Evolutionary conservation across 1,284 basidiomycete species (phyloP).

Genomic region (Erythrobasidium hasegawianum): DNA sequence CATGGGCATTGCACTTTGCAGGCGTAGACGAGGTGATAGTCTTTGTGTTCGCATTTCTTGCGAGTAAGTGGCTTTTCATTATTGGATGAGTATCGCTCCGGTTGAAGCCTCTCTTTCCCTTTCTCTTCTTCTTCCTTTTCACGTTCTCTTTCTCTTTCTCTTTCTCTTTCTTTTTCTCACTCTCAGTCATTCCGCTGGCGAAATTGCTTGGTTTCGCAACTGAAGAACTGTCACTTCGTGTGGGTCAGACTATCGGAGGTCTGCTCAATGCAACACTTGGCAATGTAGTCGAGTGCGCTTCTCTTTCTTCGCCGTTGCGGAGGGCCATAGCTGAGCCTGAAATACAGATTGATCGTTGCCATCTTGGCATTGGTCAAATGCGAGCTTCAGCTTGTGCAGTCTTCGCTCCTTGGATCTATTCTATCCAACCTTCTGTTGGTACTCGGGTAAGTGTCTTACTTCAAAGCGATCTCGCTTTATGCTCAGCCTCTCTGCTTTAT

Average conservation of each 20-base stretch:
- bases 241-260: constrained; percentile 71
- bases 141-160: too few species aligned
- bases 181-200: constrained; percentile 52
- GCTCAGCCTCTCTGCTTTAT: background rate
- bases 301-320: constrained; percentile 49
- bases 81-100: too few species aligned
- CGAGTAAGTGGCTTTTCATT: constrained; percentile 11
- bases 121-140: too few species aligned
- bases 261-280: constrained; percentile 79
- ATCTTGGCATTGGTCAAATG: constrained; percentile 58
- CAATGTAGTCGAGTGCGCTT: constrained; percentile 49
- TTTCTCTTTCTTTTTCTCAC: too few species aligned
- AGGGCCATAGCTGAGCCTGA: constrained; percentile 54
- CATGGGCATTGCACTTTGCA: constrained; percentile 52
- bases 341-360: constrained; percentile 54
- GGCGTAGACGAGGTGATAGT: constrained; percentile 46
- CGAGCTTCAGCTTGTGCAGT: constrained; percentile 48
- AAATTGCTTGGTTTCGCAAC: constrained; percentile 80
- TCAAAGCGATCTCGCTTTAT: too few species aligned
- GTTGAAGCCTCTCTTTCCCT: background rate
- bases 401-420: constrained; percentile 65
- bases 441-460: constrained; percentile 40
- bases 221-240: constrained; percentile 71
- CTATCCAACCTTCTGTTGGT: constrained; percentile 62
- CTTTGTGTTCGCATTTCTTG: constrained; percentile 39